These are phyloP conservation scores for Phoma sp. DNA, from an alignment of 2,329 filamentous ascomycete genomes.

Conservation along the genomic window DNA sequence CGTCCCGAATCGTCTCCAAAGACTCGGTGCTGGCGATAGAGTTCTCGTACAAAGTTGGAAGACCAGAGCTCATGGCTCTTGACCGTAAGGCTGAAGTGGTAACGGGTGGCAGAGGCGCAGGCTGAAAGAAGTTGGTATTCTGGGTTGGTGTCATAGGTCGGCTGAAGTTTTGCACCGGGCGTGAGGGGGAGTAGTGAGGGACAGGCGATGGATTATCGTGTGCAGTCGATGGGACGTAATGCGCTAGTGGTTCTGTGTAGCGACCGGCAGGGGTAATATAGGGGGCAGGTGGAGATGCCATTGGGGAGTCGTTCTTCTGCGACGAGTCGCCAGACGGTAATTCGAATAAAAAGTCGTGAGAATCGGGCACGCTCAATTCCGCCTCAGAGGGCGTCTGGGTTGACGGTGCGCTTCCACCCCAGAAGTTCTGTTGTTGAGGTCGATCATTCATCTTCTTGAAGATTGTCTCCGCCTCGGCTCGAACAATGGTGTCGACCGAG, in stretches of 20 bases:
- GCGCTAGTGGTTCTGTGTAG: slow-evolving; percentile 8
- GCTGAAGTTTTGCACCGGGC: slow-evolving; percentile 35
- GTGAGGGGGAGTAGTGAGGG: slow-evolving; percentile 24
- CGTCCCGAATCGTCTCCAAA: slow-evolving; percentile 20
- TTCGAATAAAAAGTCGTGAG: slow-evolving; percentile 39
- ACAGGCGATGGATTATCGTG: slow-evolving; percentile 13
- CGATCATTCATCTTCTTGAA: slow-evolving; percentile 37
- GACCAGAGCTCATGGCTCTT: slow-evolving; percentile 24
- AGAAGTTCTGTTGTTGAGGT: slow-evolving; percentile 24
- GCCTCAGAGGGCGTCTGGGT: slow-evolving; percentile 20
- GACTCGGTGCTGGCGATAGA: slow-evolving; percentile 38
- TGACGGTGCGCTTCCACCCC: slow-evolving; percentile 22
- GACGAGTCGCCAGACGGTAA: slow-evolving; percentile 12
- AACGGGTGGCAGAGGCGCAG: slow-evolving; percentile 18
- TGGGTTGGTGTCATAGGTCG: slow-evolving; percentile 23
- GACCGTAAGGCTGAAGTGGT: slow-evolving; percentile 22
- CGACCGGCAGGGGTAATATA: background rate
- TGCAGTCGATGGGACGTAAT: slow-evolving; percentile 6
- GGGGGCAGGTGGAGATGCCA: slow-evolving; percentile 7
- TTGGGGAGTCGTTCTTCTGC: slow-evolving; percentile 18
- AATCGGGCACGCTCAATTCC: slow-evolving; percentile 31
- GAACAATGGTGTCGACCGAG: slow-evolving; percentile 31
- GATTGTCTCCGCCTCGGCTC: slow-evolving; percentile 37
- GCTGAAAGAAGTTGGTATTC: slow-evolving; percentile 10
- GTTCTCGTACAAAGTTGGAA: slow-evolving; percentile 44